Evolutionary conservation across 495 filamentous ascomycete genomes (phyloP).

Genomic region (Xylaria flabelliformis): DNA sequence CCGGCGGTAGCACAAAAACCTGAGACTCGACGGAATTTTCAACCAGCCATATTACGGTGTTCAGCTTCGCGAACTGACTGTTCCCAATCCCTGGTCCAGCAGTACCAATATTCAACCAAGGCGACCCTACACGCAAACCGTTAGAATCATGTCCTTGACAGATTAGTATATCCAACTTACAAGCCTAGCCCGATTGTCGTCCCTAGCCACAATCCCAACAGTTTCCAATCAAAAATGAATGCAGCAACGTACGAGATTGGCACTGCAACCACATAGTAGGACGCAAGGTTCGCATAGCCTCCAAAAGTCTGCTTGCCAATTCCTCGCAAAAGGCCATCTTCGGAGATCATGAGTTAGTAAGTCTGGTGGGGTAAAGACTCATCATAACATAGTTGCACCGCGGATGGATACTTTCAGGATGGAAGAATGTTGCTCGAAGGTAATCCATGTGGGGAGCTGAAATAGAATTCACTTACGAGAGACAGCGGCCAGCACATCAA

Average conservation of each 20-base stretch:
- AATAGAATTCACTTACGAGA: slow-evolving; percentile 11
- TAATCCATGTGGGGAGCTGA: background rate
- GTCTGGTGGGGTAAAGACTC: background rate
- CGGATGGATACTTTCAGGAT: background rate
- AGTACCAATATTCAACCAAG: slow-evolving; percentile 68
- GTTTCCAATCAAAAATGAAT: slow-evolving; percentile 74
- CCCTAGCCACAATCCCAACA: slow-evolving; percentile 83
- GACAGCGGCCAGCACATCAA: slow-evolving; percentile 77
- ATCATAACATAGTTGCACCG: background rate
- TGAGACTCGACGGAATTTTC: slow-evolving; percentile 28
- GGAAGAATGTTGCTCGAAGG: background rate
- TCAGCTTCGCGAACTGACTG: slow-evolving; percentile 75
- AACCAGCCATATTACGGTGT: slow-evolving; percentile 67
- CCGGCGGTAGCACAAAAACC: background rate
- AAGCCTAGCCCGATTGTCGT: slow-evolving; percentile 71
- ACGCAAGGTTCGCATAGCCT: slow-evolving; percentile 82
- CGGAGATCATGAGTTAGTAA: slow-evolving; percentile 36
- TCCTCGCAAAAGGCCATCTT: slow-evolving; percentile 83
- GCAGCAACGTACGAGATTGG: slow-evolving; percentile 80
- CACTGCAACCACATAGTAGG: slow-evolving; percentile 85
- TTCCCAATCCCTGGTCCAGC: slow-evolving; percentile 73
- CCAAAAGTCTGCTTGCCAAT: slow-evolving; percentile 87
- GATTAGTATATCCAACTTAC: slow-evolving; percentile 41
- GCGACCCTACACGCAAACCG: slow-evolving; percentile 56
- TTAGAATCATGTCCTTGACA: slow-evolving; percentile 20